These are phyloP conservation scores for Kernera saxatilis DNA, from an alignment of 345 rosid genomes.

Conservation along the genomic window DNA sequence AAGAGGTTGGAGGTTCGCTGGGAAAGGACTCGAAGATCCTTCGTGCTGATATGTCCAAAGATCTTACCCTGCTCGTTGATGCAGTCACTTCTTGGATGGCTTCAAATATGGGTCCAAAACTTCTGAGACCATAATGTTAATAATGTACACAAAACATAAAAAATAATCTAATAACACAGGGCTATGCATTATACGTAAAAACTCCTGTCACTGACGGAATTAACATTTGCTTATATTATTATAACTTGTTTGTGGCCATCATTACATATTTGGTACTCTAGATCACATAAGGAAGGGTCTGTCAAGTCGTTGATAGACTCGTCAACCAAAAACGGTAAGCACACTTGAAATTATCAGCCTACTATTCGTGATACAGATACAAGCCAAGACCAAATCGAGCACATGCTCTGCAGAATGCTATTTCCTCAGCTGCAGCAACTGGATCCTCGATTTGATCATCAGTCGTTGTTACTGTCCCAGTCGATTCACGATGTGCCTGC, in stretches of 20 bases:
- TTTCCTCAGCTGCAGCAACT: constrained; percentile 91
- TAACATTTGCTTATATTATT: neutral
- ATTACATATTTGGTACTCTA: constrained; percentile 6
- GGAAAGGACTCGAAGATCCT: constrained; percentile 62
- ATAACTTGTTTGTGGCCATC: neutral
- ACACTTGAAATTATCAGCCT: constrained; percentile 18
- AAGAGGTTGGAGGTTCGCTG: constrained; percentile 78
- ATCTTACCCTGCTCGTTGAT: constrained; percentile 58
- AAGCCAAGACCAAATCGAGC: constrained; percentile 96
- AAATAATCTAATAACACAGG: neutral
- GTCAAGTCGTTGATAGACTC: neutral
- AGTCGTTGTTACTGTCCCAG: constrained; percentile 62
- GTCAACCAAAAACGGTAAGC: neutral
- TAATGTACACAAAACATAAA: constrained; percentile 5
- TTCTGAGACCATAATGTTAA: constrained; percentile 35
- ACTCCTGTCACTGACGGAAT: neutral
- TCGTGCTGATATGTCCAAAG: constrained; percentile 67
- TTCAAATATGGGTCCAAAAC: constrained; percentile 58
- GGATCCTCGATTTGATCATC: constrained; percentile 49
- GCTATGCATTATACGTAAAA: constrained; percentile 5
- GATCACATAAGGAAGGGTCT: neutral
- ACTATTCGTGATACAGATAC: constrained; percentile 79
- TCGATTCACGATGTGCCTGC: constrained; percentile 92
- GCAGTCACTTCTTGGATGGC: constrained; percentile 80
- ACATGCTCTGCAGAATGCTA: constrained; percentile 93